Evolutionary conservation across 768 basidiomycete genomes (phyloP).

Genomic region (Phlegmacium glaucopus): DNA sequence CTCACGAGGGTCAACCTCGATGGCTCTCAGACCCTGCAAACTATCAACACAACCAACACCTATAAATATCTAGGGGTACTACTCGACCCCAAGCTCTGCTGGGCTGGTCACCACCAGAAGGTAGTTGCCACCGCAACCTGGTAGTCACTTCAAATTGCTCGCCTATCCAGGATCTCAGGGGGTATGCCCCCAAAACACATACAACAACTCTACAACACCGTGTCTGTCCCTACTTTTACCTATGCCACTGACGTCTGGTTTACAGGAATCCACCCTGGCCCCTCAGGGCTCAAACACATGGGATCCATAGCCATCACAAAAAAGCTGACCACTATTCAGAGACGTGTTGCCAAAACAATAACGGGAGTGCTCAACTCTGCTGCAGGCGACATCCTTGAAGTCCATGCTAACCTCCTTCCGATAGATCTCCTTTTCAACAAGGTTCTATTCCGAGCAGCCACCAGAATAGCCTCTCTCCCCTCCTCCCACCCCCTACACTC

Average conservation of each 20-base stretch:
- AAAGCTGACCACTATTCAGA: background rate
- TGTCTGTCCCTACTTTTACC: constrained; percentile 7
- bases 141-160: constrained; percentile 6
- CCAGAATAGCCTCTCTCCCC: background rate
- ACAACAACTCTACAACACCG: constrained; percentile 7
- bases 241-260: constrained; percentile 8
- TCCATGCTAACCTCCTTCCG: constrained; percentile 1
- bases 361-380: constrained; percentile 3
- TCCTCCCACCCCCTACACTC: background rate
- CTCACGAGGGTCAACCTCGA: constrained; percentile 9
- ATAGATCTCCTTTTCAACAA: background rate
- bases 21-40: constrained; percentile 1
- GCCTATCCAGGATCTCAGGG: constrained; percentile 6
- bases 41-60: constrained; percentile 8
- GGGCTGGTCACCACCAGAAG: background rate
- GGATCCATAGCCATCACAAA: constrained; percentile 1
- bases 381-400: background rate
- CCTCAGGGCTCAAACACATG: background rate
- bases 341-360: constrained; percentile 3
- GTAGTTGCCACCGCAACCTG: constrained; percentile 5
- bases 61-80: constrained; percentile 5
- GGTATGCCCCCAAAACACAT: constrained; percentile 8
- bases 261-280: background rate
- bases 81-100: constrained; percentile 1
- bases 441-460: background rate